Evolutionary conservation across 2,329 filamentous ascomycete species (phyloP).

Genomic region (Emmonsiellopsis sp.): DNA sequence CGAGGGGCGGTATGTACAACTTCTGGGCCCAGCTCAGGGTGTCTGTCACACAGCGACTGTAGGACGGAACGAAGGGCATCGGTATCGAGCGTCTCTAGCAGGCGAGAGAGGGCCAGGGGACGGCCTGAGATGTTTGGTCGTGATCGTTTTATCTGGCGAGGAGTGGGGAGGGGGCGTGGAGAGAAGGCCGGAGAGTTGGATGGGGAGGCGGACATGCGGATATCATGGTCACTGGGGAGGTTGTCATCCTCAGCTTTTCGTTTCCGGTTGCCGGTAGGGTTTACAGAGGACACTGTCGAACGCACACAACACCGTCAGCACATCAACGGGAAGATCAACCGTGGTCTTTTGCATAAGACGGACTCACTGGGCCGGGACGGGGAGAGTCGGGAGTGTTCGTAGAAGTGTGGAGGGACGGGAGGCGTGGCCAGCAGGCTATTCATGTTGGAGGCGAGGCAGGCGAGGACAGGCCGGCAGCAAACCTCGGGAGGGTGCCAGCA

Average conservation of each 20-base stretch:
- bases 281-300: conserved; percentile 29
- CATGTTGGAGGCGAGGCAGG: conserved; percentile 37
- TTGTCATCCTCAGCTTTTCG: conserved; percentile 75
- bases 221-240: conserved; percentile 47
- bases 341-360: not conserved
- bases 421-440: conserved; percentile 52
- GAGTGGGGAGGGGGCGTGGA: conserved; percentile 57
- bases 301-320: conserved; percentile 7
- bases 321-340: not conserved
- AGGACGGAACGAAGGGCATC: conserved; percentile 76
- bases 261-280: conserved; percentile 51
- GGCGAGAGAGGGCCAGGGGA: conserved; percentile 58
- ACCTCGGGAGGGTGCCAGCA: conserved; percentile 4
- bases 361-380: conserved; percentile 51
- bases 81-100: conserved; percentile 89
- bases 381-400: conserved; percentile 51
- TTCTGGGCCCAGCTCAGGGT: conserved; percentile 77
- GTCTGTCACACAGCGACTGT: conserved; percentile 83
- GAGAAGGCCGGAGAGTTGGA: conserved; percentile 69
- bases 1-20: conserved; percentile 75
- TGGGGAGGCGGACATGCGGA: conserved; percentile 88
- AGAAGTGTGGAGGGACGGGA: conserved; percentile 54
- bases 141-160: conserved; percentile 58
- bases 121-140: conserved; percentile 61
- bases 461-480: conserved; percentile 18